A percentile compares a stretch with the other conserved stretches of the same genome.
These are phyloP conservation scores for Pholiota adiposa DNA, from an alignment of 1,284 basidiomycete genomes.

Conservation along the genomic window DNA sequence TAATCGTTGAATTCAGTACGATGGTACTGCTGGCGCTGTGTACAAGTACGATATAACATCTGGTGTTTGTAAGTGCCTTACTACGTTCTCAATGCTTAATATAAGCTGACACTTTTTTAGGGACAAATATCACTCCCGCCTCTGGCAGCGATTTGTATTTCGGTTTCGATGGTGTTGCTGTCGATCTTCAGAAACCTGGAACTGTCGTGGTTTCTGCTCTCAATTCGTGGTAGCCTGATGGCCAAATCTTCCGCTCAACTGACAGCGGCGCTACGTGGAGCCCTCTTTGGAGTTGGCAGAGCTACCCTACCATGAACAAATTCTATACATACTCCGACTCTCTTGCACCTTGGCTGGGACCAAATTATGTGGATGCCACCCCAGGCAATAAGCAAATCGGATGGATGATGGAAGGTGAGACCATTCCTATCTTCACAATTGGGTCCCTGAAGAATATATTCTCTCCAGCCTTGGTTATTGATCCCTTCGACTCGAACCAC, in stretches of 20 bases:
- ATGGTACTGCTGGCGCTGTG: slow-evolving; percentile 53
- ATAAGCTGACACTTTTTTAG: slow-evolving; percentile 22
- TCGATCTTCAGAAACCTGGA: slow-evolving; percentile 63
- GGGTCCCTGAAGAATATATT: slow-evolving; percentile 3
- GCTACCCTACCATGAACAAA: slow-evolving; percentile 53
- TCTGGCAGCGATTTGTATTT: slow-evolving; percentile 50
- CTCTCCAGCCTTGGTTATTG: slow-evolving; percentile 49
- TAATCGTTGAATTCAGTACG: slow-evolving; percentile 41
- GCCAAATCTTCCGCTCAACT: slow-evolving; percentile 66
- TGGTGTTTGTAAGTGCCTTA: slow-evolving; percentile 43
- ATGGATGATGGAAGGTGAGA: slow-evolving; percentile 55
- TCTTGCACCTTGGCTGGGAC: slow-evolving; percentile 62
- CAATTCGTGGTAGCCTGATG: slow-evolving; percentile 68
- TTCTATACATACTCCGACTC: slow-evolving; percentile 58
- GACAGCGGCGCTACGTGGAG: slow-evolving; percentile 59
- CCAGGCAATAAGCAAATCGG: slow-evolving; percentile 47
- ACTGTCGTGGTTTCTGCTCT: slow-evolving; percentile 71
- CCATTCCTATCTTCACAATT: not conserved
- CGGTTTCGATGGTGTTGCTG: slow-evolving; percentile 60
- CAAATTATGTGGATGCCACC: slow-evolving; percentile 45
- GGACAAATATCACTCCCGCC: slow-evolving; percentile 59
- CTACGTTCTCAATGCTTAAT: too few species aligned
- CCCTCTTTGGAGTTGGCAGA: slow-evolving; percentile 57
- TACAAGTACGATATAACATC: slow-evolving; percentile 57
- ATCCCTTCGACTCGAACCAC: slow-evolving; percentile 69